These are phyloP conservation scores for Diplodia scrobiculata DNA, from an alignment of 2,329 filamentous ascomycete species.

Conservation along the genomic window DNA sequence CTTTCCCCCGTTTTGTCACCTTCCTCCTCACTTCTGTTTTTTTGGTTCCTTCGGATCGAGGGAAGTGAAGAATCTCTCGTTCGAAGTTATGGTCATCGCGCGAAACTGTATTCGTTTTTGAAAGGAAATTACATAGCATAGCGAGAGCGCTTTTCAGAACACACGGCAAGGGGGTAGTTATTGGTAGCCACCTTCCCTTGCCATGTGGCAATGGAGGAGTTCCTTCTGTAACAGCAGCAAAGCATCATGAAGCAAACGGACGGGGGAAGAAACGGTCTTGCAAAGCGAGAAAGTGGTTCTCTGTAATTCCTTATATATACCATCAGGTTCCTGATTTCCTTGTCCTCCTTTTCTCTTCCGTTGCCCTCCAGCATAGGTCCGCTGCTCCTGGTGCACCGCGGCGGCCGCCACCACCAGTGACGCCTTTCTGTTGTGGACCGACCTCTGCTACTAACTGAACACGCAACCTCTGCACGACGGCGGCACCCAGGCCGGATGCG, in stretches of 20 bases:
- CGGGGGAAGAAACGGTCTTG: background rate
- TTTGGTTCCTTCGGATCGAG: background rate
- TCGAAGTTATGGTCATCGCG: background rate
- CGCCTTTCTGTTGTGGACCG: background rate
- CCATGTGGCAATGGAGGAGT: background rate
- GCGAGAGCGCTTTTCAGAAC: background rate
- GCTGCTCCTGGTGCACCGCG: background rate
- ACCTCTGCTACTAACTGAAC: background rate
- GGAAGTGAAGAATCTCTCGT: background rate
- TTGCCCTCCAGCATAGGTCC: background rate
- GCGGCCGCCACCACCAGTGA: background rate
- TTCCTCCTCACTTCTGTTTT: background rate
- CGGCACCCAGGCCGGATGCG: slow-evolving; percentile 9
- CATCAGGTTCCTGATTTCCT: background rate
- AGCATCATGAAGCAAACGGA: background rate
- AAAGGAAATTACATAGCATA: background rate
- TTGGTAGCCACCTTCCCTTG: background rate
- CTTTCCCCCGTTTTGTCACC: background rate
- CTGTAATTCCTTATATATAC: background rate
- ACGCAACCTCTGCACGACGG: slow-evolving; percentile 8
- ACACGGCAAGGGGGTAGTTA: background rate
- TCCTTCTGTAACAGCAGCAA: background rate
- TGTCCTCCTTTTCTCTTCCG: background rate
- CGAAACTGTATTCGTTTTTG: background rate
- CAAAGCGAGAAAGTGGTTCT: background rate